Base-by-base conservation (phyloP, 257 asterid genomes). In the Anisodus tanguticus region DNA sequence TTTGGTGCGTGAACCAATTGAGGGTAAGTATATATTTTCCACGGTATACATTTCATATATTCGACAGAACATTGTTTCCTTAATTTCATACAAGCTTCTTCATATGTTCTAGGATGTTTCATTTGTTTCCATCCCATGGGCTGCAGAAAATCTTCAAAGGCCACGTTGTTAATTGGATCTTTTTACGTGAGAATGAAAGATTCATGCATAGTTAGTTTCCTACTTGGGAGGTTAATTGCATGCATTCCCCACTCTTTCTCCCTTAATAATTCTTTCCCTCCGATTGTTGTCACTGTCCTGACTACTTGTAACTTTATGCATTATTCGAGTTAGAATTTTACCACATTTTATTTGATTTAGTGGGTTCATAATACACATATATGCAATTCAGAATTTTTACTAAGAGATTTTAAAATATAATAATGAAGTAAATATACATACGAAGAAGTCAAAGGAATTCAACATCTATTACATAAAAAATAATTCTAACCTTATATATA, bases 101-200 rank as follows among this genome's bases (percentile, higher is more conserved):
- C 59, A n/a, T 43, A 81, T 85, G 89, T 92, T 92, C 95, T 86
- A 8, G 93, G 93, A 84, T 82, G 90, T 39, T 94, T 92, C 95
- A 87, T 81, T 74, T 81, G 13, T 62, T 84, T 86, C 85, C 85
- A 66, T 84, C 47, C 57, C 89, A 86, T 74, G 85, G 90, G 83
- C 90, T 88, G 90, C 87, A 85, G 19, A 60, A 79, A 59, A 60
- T 47, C 55, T 72, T 67, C 78, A 79, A 53, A 57, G 7, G 11
- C 57, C 39, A 66, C 60, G 9, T 68, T 47, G 6, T 51, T 10
- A 51, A 76, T 22, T 22, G 26, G 26, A 22, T 22, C 26, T 22
- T 22, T 22, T 55, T 10, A 84, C 59, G 43, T 83, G 85, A 86
- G 89, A 85, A 83, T 19, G 85, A 89, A 77, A 79, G 81, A 82